Evolutionary conservation across 345 rosid genomes (phyloP).

Genomic region (Gossypium stocksii): DNA sequence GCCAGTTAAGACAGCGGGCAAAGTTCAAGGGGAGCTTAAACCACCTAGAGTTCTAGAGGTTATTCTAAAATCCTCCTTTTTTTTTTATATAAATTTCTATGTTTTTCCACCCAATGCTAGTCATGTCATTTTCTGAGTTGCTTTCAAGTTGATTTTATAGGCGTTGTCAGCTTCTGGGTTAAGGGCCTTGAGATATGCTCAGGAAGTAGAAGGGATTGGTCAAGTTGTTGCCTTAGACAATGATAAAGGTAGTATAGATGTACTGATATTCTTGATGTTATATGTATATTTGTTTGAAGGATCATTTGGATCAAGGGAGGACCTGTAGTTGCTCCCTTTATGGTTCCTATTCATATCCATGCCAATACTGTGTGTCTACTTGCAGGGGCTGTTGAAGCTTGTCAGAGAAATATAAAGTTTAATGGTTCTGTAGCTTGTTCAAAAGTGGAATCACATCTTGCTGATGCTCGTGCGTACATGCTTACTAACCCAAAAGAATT

Average conservation of each 20-base stretch:
- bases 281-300: background rate
- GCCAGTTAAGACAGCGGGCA: constrained; percentile 40
- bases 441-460: constrained; percentile 88
- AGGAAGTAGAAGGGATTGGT: constrained; percentile 86
- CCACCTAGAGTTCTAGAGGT: constrained; percentile 96
- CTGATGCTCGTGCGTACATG: constrained; percentile 96
- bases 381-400: constrained; percentile 86
- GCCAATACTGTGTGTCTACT: background rate
- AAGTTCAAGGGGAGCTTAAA: constrained; percentile 54
- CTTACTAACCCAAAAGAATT: constrained; percentile 91
- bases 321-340: background rate
- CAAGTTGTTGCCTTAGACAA: constrained; percentile 95
- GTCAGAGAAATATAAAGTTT: constrained; percentile 86
- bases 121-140: constrained; percentile 2
- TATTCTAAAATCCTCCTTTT: constrained; percentile 13
- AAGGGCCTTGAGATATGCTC: constrained; percentile 91
- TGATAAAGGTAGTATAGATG: constrained; percentile 58
- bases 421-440: constrained; percentile 82
- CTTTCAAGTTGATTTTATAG: constrained; percentile 35
- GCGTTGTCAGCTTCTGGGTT: constrained; percentile 96
- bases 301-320: background rate
- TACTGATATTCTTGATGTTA: background rate
- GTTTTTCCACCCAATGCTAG: background rate
- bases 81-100: constrained; percentile 1
- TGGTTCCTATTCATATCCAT: background rate